These are phyloP conservation scores for Volvariella surrecta DNA, from an alignment of 1,284 basidiomycete species.

Conservation along the genomic window DNA sequence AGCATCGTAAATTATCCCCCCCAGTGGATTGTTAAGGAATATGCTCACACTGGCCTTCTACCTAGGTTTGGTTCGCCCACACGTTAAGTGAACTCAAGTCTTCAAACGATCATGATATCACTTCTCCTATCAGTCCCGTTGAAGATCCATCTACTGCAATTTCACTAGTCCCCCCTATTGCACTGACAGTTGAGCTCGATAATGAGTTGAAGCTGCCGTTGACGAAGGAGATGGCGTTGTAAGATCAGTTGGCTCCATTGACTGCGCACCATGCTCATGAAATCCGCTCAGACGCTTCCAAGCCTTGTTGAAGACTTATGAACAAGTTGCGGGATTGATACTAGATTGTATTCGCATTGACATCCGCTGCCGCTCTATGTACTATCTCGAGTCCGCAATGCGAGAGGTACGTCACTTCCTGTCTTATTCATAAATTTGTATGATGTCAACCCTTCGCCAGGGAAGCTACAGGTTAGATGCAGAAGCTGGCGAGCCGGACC, in stretches of 20 bases:
- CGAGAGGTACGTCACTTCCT: constrained; percentile 45
- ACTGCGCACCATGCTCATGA: constrained; percentile 8
- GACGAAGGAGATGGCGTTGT: constrained; percentile 84
- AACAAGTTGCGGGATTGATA: constrained; percentile 80
- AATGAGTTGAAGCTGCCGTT: constrained; percentile 66
- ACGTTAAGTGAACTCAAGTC: constrained; percentile 61
- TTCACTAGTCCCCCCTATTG: constrained; percentile 33
- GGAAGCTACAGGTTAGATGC: constrained; percentile 78
- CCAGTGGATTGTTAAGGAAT: too few relatives aligned
- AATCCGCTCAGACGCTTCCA: constrained; percentile 67
- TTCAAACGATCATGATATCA: constrained; percentile 38
- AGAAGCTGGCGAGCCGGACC: constrained; percentile 86
- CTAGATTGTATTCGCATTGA: constrained; percentile 88
- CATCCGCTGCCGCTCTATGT: constrained; percentile 77
- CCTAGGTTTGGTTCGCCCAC: constrained; percentile 74
- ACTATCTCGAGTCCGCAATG: constrained; percentile 77
- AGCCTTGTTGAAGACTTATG: constrained; percentile 83
- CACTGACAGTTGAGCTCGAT: constrained; percentile 26
- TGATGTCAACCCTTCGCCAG: constrained; percentile 27
- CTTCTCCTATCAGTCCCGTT: constrained; percentile 37
- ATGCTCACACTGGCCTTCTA: too few relatives aligned
- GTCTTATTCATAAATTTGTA: constrained; percentile 1
- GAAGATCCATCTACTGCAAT: constrained; percentile 36
- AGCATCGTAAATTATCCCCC: constrained; percentile 61
- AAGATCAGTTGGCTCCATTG: constrained; percentile 25